Base-by-base conservation (phyloP, 257 asterid genomes). In the Ophiorrhiza pumila region DNA sequence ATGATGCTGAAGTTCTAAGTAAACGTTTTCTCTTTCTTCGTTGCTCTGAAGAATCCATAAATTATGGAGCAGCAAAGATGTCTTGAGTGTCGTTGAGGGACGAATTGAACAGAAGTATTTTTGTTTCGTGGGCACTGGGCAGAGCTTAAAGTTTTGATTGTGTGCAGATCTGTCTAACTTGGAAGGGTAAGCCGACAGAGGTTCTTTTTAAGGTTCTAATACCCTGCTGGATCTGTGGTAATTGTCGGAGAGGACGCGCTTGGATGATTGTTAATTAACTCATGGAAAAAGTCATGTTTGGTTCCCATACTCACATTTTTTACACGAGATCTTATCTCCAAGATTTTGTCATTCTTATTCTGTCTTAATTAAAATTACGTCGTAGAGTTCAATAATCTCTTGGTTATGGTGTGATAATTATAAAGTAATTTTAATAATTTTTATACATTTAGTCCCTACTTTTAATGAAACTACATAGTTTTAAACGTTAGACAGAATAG, bases 21-120 rank as follows among this genome's bases (percentile, higher is more conserved):
- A 82, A 32, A n/a, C 96, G 86, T 82, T 90, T 95, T 74, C 95
- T 82, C 87, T 89, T 92, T 75, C 98, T 90, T 50, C 92, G 85
- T 75, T 84, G 91, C 82, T 93, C 96, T 15, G 96, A 81, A 60
- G 86, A 83, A 76, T 83, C 95, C 99, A 94, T 92, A 49, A 43
- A 39, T 73, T 74, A 74, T 67, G 70, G 50, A 65, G 18, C 15
- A 13, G 61, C 12, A 20, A 47, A 65, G 23, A 34, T 35, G 42
- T 63, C 32, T 62, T 49, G 80, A 77, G 42, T 69, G n/a, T 78
- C n/a, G 62, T n/a, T 11, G 47, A 37, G 81, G 81, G 46, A 60
- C 61, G 68, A 49, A 74, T 49, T 42, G 73, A 42, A 4, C n/a
- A 14, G 18, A 59, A 60, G 65, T 58, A 55, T 29, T 79, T 69